Base-by-base conservation (phyloP, 495 filamentous ascomycete species). In the Aspergillus affinis region DNA sequence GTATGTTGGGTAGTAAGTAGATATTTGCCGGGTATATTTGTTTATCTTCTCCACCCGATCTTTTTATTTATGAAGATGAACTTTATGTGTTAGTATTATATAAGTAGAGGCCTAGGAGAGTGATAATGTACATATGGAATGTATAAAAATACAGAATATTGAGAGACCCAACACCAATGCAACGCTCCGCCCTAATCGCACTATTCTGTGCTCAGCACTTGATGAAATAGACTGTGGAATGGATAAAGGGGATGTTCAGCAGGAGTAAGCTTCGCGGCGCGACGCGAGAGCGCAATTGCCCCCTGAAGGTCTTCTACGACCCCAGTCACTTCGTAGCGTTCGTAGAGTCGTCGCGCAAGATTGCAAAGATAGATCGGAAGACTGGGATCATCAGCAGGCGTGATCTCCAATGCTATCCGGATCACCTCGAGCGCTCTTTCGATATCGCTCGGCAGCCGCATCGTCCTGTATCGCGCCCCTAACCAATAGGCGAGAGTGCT, bases 301-400 rank as follows among this genome's bases (percentile, higher is more conserved):
- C n/a, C 5, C 6, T 3, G 26, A n/a, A 52, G 7, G n/a, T 52
- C 50, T 29, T 52, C 50, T 27, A 32, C 50, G 1, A 15, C 50
- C 0, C 20, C 50, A 3, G 50, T 30, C 50, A 32, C 2, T 27
- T 52, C 50, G 23, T 52, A 29, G 21, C 50, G 50, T 32, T 52
- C 50, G 26, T 52, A 52, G 20, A 52, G 19, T 1, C 50, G 50
- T 29, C 50, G 50, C 20, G 50, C 50, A 13, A 30, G 26, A n/a
- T 4, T 52, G 17, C 50, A 52, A n/a, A 52, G 50, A 27, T 52
- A 52, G 50, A 52, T 52, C 50, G 50, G 26, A 1, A 21, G 12
- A 7, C 50, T 52, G 19, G 50, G 26, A 52, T 52, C 50, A n/a
- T 29, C 50, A n/a, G 21, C 50, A 7, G 50, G 6, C 6, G 50